phyloP scores from a whole-genome alignment of 2,329 filamentous ascomycete genomes.

The Penicillium occitanis region DNA sequence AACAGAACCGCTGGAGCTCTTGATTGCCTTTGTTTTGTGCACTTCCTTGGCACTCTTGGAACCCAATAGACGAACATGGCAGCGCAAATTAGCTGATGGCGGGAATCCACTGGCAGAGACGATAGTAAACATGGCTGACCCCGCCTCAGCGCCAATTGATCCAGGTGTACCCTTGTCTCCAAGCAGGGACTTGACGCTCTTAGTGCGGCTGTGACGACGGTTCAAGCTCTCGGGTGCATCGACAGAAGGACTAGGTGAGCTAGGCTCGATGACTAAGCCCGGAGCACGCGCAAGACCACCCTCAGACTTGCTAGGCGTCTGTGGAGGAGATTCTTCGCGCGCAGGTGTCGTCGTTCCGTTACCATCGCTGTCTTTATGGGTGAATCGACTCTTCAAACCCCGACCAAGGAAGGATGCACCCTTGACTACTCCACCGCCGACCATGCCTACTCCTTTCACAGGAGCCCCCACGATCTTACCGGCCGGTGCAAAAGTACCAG shows the following conservation, averaged over 20 bases:
- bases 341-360: conserved; percentile 19
- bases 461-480: conserved; percentile 91
- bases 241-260: conserved; percentile 24
- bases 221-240: conserved; percentile 24
- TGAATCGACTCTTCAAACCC: conserved; percentile 63
- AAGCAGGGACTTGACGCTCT: conserved; percentile 53
- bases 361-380: conserved; percentile 39
- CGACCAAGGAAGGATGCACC: conserved; percentile 88
- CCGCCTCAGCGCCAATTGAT: conserved; percentile 55
- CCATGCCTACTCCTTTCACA: conserved; percentile 84
- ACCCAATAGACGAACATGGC: conserved; percentile 66
- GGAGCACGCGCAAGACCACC: conserved; percentile 26
- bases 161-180: conserved; percentile 42
- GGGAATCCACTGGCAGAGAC: conserved; percentile 78
- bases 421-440: conserved; percentile 80
- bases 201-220: conserved; percentile 47
- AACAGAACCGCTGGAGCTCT: conserved; percentile 63
- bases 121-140: conserved; percentile 77
- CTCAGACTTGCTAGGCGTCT: conserved; percentile 23
- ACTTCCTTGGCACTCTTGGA: conserved; percentile 72
- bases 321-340: conserved; percentile 26
- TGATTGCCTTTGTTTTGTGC: conserved; percentile 90
- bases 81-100: conserved; percentile 72
- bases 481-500: conserved; percentile 81
- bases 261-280: conserved; percentile 33